Conservation (phyloP, 768 basidiomycete genomes). For the Thelephora ganbajun region DNA sequence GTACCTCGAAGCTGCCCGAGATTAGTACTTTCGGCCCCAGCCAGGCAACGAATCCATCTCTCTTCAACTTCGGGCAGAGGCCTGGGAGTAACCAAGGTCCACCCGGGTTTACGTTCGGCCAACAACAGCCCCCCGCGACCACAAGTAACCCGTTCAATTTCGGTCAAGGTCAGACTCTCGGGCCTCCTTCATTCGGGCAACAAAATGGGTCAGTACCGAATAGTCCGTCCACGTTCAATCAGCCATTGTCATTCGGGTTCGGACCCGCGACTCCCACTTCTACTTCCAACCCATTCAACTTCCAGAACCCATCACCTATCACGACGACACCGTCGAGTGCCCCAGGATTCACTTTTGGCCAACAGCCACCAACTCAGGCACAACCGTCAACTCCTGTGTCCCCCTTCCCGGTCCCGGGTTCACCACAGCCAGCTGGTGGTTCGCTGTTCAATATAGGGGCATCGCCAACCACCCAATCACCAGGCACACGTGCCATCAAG, state of each 20-base stretch:
- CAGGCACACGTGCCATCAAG: constrained; percentile 14
- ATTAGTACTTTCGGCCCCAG: constrained; percentile 14
- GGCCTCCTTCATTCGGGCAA: constrained; percentile 26
- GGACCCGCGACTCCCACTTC: constrained; percentile 17
- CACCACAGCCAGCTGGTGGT: constrained; percentile 8
- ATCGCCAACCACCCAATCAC: constrained; percentile 9
- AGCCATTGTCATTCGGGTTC: constrained; percentile 14
- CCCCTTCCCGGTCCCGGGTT: constrained; percentile 14
- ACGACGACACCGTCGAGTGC: constrained; percentile 9
- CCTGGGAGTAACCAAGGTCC: constrained; percentile 9
- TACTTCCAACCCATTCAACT: constrained; percentile 16
- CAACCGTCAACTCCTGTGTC: constrained; percentile 11
- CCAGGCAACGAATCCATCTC: constrained; percentile 16
- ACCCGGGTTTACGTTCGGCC: constrained; percentile 7
- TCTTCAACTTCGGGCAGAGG: constrained; percentile 35
- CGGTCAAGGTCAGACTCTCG: constrained; percentile 4
- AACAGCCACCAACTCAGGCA: constrained; percentile 6
- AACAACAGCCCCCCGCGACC: constrained; percentile 20
- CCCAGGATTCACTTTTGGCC: constrained; percentile 14
- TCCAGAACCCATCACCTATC: constrained; percentile 20
- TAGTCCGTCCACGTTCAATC: constrained; percentile 16
- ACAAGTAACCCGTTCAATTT: constrained; percentile 20
- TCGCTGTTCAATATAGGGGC: constrained; percentile 19
- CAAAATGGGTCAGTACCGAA: constrained; percentile 11
- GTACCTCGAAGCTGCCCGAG: neutral